Conservation (phyloP, 2,329 filamentous ascomycete species). For the Penicillium sp. region DNA sequence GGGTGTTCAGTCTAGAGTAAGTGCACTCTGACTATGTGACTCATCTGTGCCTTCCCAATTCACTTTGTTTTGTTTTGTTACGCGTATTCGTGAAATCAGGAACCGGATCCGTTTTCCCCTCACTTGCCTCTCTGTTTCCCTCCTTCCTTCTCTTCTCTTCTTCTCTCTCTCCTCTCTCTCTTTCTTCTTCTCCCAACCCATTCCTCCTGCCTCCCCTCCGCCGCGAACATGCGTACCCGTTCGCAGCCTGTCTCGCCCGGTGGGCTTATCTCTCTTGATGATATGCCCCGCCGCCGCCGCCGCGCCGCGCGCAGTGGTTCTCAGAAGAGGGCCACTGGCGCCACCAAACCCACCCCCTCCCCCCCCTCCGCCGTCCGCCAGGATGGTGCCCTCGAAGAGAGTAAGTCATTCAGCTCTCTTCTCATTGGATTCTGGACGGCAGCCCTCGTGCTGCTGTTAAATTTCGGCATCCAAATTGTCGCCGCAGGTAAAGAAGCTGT, state of each 20-base stretch:
- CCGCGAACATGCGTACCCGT: slow-evolving; percentile 34
- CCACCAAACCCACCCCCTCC: neutral
- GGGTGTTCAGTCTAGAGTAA: neutral
- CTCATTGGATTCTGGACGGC: too few species aligned
- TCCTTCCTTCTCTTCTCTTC: neutral
- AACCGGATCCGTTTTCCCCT: too few species aligned
- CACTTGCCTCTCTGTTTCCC: too few species aligned
- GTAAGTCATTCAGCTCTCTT: neutral
- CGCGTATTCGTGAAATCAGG: too few species aligned
- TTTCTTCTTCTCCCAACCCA: slow-evolving; percentile 4
- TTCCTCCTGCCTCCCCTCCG: neutral
- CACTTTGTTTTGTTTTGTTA: too few species aligned
- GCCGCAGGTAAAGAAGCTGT: too few species aligned
- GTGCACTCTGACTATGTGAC: too few species aligned
- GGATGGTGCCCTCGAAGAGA: neutral
- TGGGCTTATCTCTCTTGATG: slow-evolving; percentile 31
- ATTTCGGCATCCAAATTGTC: too few species aligned
- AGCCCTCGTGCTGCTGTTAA: too few species aligned
- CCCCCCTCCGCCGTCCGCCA: too few species aligned
- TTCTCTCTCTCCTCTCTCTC: slow-evolving; percentile 4
- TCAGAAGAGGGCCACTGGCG: slow-evolving; percentile 10
- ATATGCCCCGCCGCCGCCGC: slow-evolving; percentile 12
- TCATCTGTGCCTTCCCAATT: too few species aligned
- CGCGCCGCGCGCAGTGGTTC: slow-evolving; percentile 17
- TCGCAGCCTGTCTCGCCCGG: slow-evolving; percentile 35